Percentiles rank a stretch among this genome's conserved stretches.
Conservation (phyloP, 495 filamentous ascomycete species). For the Articulospora tetracladia region DNA sequence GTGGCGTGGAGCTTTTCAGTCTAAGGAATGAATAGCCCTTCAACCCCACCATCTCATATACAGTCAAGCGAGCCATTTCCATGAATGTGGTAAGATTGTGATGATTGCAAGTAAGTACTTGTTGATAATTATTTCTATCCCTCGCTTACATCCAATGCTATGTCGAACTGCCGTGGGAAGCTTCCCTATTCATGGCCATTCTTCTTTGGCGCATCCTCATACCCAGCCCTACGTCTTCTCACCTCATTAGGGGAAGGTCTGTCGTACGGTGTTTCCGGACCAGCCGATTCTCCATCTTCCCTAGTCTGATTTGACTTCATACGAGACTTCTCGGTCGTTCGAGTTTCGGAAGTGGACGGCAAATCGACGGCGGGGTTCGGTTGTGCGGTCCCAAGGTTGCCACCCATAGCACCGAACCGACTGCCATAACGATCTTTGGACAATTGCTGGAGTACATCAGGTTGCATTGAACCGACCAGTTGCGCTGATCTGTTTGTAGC, state of each 20-base stretch:
- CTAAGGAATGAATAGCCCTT: no score
- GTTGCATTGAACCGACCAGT: conserved; percentile 30
- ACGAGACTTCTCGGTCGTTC: conserved; percentile 12
- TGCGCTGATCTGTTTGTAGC: conserved; percentile 28
- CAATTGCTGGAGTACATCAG: conserved; percentile 25
- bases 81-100: no score
- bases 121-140: no score
- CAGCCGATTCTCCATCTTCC: conserved; percentile 12
- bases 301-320: conserved; percentile 15
- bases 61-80: no score
- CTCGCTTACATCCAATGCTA: no score
- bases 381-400: conserved; percentile 10
- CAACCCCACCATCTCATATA: no score
- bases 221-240: conserved; percentile 20
- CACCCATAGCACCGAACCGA: conserved; percentile 26
- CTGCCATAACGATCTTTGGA: conserved; percentile 30
- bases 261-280: conserved; percentile 12
- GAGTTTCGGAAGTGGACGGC: conserved; percentile 16
- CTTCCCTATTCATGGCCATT: conserved; percentile 13
- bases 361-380: conserved; percentile 2
- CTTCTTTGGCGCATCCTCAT: conserved; percentile 19
- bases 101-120: no score
- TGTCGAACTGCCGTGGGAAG: no score
- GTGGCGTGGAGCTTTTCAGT: no score
- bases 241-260: conserved; percentile 21